phyloP scores from a whole-genome alignment of 106 monocot species.

The Iris macrosiphon region DNA sequence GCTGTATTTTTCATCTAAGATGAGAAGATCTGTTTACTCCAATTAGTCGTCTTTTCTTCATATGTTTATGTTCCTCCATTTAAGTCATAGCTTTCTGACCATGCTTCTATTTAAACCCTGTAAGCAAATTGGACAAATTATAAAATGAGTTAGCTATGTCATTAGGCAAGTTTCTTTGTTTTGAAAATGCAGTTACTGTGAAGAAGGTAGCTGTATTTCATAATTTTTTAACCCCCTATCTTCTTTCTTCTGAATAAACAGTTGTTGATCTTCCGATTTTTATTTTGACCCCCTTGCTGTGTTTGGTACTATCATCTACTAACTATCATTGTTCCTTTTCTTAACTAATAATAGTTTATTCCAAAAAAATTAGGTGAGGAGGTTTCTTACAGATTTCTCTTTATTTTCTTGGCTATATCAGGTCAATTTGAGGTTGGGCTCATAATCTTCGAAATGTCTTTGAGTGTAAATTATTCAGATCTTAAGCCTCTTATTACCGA shows the following conservation, averaged over 20 bases:
- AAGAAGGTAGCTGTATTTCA: no score
- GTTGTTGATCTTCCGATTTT: neutral
- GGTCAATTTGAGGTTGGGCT: conserved; percentile 55
- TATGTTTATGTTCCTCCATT: no score
- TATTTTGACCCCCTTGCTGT: no score
- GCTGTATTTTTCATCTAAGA: no score
- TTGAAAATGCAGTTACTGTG: neutral
- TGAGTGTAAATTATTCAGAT: conserved; percentile 58
- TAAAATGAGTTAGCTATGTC: no score
- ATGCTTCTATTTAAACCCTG: no score
- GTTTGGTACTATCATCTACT: no score
- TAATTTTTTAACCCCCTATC: neutral
- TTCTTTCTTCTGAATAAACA: neutral
- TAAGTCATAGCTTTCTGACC: no score
- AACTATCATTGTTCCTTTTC: neutral
- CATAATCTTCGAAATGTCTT: conserved; percentile 74
- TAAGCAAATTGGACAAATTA: no score
- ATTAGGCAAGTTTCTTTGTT: no score
- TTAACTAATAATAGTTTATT: neutral
- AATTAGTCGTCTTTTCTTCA: no score
- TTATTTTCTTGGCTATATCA: conserved; percentile 22
- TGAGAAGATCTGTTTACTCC: no score
- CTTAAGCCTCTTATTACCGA: conserved; percentile 58
- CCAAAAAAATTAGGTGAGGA: neutral
- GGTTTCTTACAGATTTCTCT: conserved; percentile 3